Evolutionary conservation across 139 green algal genomes (phyloP).

Genomic region (Volvox reticuliferus): DNA sequence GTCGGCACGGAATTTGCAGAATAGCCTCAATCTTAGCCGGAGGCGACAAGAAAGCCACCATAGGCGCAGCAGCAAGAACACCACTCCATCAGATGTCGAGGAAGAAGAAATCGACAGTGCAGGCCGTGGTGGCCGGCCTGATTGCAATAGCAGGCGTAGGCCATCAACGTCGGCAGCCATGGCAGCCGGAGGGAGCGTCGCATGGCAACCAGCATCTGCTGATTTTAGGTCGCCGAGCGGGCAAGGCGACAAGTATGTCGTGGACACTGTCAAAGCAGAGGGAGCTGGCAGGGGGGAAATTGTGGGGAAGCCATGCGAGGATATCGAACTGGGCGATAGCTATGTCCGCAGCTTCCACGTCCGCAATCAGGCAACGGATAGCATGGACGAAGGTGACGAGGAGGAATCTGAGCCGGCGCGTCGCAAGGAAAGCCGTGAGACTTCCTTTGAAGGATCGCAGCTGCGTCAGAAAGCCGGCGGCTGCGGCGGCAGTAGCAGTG

Average conservation of each 20-base stretch:
- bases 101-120: conserved; percentile 5
- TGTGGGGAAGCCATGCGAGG: background rate
- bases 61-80: background rate
- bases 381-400: background rate
- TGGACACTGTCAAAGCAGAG: background rate
- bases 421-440: background rate
- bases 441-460: background rate
- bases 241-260: background rate
- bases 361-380: background rate
- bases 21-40: conserved; percentile 1
- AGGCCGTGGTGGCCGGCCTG: background rate
- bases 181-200: background rate
- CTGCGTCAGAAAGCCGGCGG: background rate
- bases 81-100: background rate
- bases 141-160: background rate
- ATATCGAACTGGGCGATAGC: background rate
- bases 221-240: background rate
- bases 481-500: background rate
- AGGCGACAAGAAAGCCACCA: conserved; percentile 24
- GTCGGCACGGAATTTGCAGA: conserved; percentile 1
- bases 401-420: background rate
- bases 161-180: background rate
- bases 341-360: conserved; percentile 33
- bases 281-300: background rate
- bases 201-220: background rate